Evolutionary conservation across 163 green algal genomes (phyloP).

Genomic region (Chlamydomonas reinhardtii): DNA sequence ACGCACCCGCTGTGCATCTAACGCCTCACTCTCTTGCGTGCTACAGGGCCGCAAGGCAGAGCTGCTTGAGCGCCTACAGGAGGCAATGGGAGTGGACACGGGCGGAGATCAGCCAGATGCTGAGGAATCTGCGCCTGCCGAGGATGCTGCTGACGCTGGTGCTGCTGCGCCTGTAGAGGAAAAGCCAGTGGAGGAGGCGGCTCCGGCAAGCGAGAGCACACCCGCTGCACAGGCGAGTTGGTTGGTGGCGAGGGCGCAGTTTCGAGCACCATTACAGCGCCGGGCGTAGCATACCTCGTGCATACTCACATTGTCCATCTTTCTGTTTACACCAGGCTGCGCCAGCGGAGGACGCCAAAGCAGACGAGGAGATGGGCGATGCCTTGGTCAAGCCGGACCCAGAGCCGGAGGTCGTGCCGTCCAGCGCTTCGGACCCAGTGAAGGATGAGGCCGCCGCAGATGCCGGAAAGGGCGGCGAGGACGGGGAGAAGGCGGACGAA

Average conservation of each 20-base stretch:
- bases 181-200: background rate
- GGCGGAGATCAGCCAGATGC: background rate
- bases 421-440: background rate
- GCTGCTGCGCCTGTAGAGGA: background rate
- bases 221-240: no score
- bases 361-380: background rate
- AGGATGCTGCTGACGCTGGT: background rate
- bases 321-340: background rate
- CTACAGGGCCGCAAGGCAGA: constrained; percentile 50
- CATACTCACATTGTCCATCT: no score
- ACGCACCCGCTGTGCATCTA: background rate
- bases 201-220: no score
- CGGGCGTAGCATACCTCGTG: no score
- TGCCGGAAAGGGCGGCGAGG: background rate
- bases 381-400: background rate
- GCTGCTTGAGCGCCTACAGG: constrained; percentile 36
- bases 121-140: no score
- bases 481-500: background rate
- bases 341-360: no score
- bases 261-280: no score
- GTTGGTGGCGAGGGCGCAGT: no score
- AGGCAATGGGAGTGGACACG: background rate
- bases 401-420: background rate
- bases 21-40: background rate
- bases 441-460: background rate